Conservation (phyloP, 1,284 basidiomycete genomes). For the Puccinia brachypodii region DNA sequence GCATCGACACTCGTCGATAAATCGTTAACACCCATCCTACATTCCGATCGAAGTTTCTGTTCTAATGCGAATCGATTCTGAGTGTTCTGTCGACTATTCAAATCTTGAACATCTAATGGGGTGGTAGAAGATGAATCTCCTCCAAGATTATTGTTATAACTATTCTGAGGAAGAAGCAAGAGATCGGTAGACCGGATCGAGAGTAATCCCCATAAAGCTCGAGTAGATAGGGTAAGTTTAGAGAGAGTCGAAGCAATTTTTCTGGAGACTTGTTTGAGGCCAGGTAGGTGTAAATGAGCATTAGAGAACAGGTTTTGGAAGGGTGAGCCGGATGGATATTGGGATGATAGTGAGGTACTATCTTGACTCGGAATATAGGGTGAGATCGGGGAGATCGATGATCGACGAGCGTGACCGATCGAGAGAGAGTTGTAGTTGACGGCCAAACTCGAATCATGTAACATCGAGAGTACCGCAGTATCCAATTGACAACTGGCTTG, state of each 20-base stretch:
- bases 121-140: conserved; percentile 58
- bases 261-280: conserved; percentile 58
- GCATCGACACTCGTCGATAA: conserved; percentile 33
- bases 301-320: neutral
- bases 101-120: conserved; percentile 53
- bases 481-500: conserved; percentile 41
- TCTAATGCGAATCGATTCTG: conserved; percentile 21
- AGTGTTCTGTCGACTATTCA: conserved; percentile 50
- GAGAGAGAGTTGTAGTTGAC: conserved; percentile 62
- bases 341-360: conserved; percentile 35
- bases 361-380: conserved; percentile 44
- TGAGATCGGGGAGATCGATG: conserved; percentile 25
- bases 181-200: conserved; percentile 49
- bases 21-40: conserved; percentile 43
- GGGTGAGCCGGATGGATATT: conserved; percentile 20
- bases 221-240: conserved; percentile 59
- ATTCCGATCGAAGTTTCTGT: conserved; percentile 46
- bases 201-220: conserved; percentile 56
- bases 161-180: conserved; percentile 2
- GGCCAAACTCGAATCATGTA: conserved; percentile 54
- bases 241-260: conserved; percentile 60
- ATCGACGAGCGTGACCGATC: conserved; percentile 51
- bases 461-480: conserved; percentile 26
- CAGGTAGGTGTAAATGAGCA: conserved; percentile 39
- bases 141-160: conserved; percentile 60